Evolutionary conservation across 2,329 filamentous ascomycete species (phyloP), one percentile per base, ranked within the genome.

Genomic region (Colletotrichum gloeosporioides): DNA sequence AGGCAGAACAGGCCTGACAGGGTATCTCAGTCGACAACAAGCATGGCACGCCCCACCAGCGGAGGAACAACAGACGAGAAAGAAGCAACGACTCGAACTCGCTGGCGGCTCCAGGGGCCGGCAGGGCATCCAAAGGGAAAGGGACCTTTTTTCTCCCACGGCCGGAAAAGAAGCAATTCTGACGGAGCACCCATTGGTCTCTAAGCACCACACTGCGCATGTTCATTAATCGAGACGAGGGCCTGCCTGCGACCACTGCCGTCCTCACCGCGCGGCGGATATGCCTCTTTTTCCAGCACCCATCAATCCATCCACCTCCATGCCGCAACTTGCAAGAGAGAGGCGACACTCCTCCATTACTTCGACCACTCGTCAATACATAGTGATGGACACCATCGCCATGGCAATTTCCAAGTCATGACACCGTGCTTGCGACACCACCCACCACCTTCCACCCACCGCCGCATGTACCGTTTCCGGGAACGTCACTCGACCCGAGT

Each of bases 81-180:
- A 73, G 71, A 76, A 76, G 73, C 70, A 76, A 76, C 64, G 57
- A 68, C 25, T 44, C 63, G n/a, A 57, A 61, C 36, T 62, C n/a
- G 69, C 39, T 66, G 62, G 63, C 68, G 44, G 27, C 53, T 39
- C 18, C 66, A 59, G 39, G 44, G 62, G 25, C 36, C 12, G 18
- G n/a, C 10, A 55, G 34, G 44, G 25, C 34, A 66, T 36, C 63
- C 9, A 34, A 63, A 32, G 29, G 29, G 18, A 61, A 61, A 34
- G 59, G 29, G n/a, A 49, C 44, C 39, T 49, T 49, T 49, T 49
- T 49, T 49, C 39, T 49, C 39, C 59, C 55, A 59, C 8, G 22
- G 27, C 22, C 55, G n/a, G 32, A 34, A 64, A 61, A 73, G 59
- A 73, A 76, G 73, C 69, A 65, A 69, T n/a, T 61, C 53, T 69